phyloP scores from a whole-genome alignment of 2,329 filamentous ascomycete species.

The Phialemoniopsis sp. region DNA sequence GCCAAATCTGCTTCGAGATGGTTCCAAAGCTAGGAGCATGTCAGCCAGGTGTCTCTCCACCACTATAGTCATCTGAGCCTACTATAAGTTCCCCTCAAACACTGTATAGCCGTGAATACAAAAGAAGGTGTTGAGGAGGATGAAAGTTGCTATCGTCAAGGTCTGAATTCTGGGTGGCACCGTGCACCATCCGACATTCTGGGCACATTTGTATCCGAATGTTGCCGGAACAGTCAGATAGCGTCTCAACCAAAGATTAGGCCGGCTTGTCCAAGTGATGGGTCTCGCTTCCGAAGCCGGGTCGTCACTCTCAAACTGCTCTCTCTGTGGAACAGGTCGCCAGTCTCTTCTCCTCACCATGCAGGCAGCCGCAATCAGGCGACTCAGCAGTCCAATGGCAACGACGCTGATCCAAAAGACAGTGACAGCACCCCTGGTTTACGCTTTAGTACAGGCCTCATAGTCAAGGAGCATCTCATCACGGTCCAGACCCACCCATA shows the following conservation, averaged over 20 bases:
- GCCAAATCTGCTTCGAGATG: slow-evolving; percentile 29
- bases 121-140: slow-evolving; percentile 30
- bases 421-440: slow-evolving; percentile 24
- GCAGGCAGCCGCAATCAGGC: slow-evolving; percentile 10
- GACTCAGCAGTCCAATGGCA: slow-evolving; percentile 26
- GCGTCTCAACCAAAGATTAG: slow-evolving; percentile 22
- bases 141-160: slow-evolving; percentile 30
- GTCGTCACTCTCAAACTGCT: slow-evolving; percentile 2
- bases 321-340: slow-evolving; percentile 1
- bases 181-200: slow-evolving; percentile 39
- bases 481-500: slow-evolving; percentile 26
- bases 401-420: slow-evolving; percentile 35
- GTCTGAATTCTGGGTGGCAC: slow-evolving; percentile 38
- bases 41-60: not conserved
- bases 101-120: slow-evolving; percentile 30
- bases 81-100: slow-evolving; percentile 34
- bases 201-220: slow-evolving; percentile 35
- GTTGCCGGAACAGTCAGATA: slow-evolving; percentile 33
- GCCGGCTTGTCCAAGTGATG: not conserved
- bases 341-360: slow-evolving; percentile 3
- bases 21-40: slow-evolving; percentile 23
- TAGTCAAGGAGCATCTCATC: no score
- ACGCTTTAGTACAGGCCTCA: no score
- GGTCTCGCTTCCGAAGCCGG: not conserved
- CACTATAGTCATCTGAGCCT: slow-evolving; percentile 7